Conservation (phyloP, 1,284 basidiomycete species). For the Mycena citricolor region DNA sequence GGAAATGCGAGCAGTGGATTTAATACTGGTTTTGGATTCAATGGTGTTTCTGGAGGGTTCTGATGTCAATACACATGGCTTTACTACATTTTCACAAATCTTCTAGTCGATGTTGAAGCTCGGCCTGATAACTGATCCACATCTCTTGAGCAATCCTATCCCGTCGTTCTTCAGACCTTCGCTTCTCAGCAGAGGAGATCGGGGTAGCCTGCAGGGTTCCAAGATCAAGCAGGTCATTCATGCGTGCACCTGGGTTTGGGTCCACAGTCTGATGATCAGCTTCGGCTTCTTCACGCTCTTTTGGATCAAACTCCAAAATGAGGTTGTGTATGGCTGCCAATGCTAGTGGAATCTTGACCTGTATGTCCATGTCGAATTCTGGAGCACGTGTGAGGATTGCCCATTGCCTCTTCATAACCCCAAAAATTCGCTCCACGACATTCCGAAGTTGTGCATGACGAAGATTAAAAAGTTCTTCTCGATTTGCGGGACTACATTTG, state of each 20-base stretch:
- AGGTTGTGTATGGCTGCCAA: conserved; percentile 26
- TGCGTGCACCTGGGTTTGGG: background rate
- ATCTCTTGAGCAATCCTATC: conserved; percentile 17
- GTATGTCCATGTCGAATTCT: conserved; percentile 29
- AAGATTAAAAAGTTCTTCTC: conserved; percentile 35
- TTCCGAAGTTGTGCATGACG: conserved; percentile 35
- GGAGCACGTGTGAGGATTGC: conserved; percentile 25
- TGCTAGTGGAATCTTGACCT: conserved; percentile 31
- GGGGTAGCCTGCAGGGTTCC: background rate
- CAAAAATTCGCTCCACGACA: conserved; percentile 40
- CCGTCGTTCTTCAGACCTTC: conserved; percentile 3
- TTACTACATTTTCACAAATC: too few species aligned
- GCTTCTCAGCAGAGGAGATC: background rate
- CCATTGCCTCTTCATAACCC: conserved; percentile 34
- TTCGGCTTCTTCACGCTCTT: conserved; percentile 1
- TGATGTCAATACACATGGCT: conserved; percentile 10
- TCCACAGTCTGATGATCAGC: background rate
- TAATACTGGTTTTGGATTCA: too few species aligned
- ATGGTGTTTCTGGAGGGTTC: too few species aligned
- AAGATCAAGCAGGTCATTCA: background rate
- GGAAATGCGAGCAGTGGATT: too few species aligned
- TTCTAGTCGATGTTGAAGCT: conserved; percentile 16
- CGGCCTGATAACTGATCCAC: conserved; percentile 17
- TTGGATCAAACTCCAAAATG: conserved; percentile 19
- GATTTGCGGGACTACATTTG: conserved; percentile 29